These are phyloP conservation scores for Pichia sp. DNA, from an alignment of 1,139 yeast genomes.

Conservation along the genomic window DNA sequence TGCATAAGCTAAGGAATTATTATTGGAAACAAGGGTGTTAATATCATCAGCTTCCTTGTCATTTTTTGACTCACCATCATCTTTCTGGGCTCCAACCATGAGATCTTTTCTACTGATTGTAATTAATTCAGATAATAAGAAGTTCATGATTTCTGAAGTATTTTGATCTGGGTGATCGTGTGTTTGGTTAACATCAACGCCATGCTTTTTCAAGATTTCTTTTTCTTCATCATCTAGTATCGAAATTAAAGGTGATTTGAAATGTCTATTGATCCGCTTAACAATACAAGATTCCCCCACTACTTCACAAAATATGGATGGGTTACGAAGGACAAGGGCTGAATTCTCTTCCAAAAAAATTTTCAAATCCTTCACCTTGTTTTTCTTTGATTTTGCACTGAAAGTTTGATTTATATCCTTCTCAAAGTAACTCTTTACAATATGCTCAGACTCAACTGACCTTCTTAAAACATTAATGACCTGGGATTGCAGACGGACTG, in stretches of 20 bases:
- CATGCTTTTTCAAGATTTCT: conserved; percentile 22
- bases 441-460: conserved; percentile 59
- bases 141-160: conserved; percentile 57
- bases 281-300: conserved; percentile 48
- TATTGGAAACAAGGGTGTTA: conserved; percentile 30
- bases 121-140: conserved; percentile 62
- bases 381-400: conserved; percentile 2
- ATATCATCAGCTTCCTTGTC: conserved; percentile 20
- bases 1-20: conserved; percentile 55
- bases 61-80: conserved; percentile 27
- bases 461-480: conserved; percentile 55
- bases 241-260: conserved; percentile 23
- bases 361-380: conserved; percentile 40
- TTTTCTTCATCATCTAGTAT: conserved; percentile 23
- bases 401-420: conserved; percentile 41
- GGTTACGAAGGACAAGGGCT: conserved; percentile 55
- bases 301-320: conserved; percentile 50
- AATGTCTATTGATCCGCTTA: conserved; percentile 44
- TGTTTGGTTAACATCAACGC: conserved; percentile 30
- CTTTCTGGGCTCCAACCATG: conserved; percentile 20
- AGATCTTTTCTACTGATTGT: conserved; percentile 34
- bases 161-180: conserved; percentile 12
- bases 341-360: conserved; percentile 52
- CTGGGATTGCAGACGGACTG: conserved; percentile 32
- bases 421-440: conserved; percentile 47